Evolutionary conservation across 345 rosid genomes (phyloP).

Genomic region (Eucalyptus dawsonii): DNA sequence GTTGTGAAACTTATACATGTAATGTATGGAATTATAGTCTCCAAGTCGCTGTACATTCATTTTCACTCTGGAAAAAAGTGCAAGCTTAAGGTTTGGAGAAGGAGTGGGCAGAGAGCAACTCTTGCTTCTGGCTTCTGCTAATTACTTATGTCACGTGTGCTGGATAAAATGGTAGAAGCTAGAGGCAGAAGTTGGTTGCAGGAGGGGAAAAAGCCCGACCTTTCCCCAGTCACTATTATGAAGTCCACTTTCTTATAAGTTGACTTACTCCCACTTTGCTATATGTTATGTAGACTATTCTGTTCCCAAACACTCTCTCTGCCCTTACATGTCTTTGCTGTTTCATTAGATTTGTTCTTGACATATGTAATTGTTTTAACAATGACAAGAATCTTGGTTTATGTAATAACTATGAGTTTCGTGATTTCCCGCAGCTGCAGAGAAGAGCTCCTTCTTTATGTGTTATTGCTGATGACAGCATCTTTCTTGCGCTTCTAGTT

Average conservation of each 20-base stretch:
- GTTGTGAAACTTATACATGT: neutral
- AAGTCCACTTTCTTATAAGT: neutral
- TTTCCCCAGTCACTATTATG: neutral
- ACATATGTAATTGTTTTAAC: neutral
- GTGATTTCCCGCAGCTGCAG: slow-evolving; percentile 44
- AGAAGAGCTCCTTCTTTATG: slow-evolving; percentile 43
- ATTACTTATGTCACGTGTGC: neutral
- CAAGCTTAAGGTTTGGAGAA: neutral
- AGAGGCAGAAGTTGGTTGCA: neutral
- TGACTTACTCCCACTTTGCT: neutral
- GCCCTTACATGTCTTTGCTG: neutral
- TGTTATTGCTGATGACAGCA: slow-evolving; percentile 75
- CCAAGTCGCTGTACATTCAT: neutral
- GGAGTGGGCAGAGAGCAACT: neutral
- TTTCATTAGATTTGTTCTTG: neutral
- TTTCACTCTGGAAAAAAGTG: neutral
- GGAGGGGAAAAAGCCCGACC: neutral
- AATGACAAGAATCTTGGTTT: neutral
- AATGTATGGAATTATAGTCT: neutral
- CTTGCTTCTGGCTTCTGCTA: neutral
- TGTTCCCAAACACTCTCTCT: neutral
- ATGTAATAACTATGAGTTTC: neutral
- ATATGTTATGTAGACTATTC: neutral
- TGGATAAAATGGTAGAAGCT: neutral
- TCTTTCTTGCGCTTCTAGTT: slow-evolving; percentile 45